Base-by-base conservation (phyloP, 352 stramenopile species). In the Phytophthora multivora region DNA sequence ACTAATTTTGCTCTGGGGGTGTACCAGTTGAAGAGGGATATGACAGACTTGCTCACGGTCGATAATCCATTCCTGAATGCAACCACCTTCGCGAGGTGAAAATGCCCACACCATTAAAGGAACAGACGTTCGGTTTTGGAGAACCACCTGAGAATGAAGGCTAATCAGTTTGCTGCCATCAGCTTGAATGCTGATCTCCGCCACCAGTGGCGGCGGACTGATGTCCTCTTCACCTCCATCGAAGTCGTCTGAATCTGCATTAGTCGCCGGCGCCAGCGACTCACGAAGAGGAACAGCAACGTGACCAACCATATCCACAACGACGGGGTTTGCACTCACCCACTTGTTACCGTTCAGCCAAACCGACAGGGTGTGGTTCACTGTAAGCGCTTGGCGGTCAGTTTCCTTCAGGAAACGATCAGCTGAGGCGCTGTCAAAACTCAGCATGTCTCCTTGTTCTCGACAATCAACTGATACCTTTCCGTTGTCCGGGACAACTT, bases 101-200 rank as follows among this genome's bases (percentile, higher is more conserved):
- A 94, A 96, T 11, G 82, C 86, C 88, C 88, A 96, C 4, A 96
- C 76, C 81, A 95, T 93, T 23, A 96, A 63, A 3, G 88, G 88
- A 51, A 96, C 79, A 15, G 83, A 92, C 4, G 88, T 95, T 70
- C 87, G 80, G 38, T 96, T 96, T 63, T 93, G 83, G 6, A 96
- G 62, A 26, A 95, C 84, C 15, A 96, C 73, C 58, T 95, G 88
- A 25, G 88, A 96, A 66, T 95, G 88, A 11, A 96, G 46, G 18
- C 84, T 93, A 56, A 95, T 94, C 36, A 96, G 51, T 55, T 96
- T 96, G 64, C 86, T 96, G 5, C 88, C 88, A 51, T 96, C 88
- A 0, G 81, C 83, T 67, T 96, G 86, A 52, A 96, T 91, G 12
- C 58, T 93, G 58, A 96, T 95, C 55, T 96, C 88, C 0, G 86